Evolutionary conservation across 139 green algal species (phyloP), one percentile per base, ranked within the genome.

Genomic region (Raphidocelis subcapitata): DNA sequence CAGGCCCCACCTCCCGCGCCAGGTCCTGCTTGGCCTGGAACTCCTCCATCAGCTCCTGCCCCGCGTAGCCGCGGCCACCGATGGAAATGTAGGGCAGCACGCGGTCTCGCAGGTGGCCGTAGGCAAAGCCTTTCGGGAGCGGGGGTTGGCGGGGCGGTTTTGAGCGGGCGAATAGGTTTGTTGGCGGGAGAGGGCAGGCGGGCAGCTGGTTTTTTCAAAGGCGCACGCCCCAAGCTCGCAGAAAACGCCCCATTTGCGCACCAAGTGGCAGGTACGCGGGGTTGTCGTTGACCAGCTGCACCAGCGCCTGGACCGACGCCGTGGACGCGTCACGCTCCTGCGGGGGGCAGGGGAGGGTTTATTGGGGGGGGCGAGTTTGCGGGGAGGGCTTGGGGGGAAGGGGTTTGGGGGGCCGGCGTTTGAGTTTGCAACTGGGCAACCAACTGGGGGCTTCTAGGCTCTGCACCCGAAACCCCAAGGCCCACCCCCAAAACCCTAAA

Each of bases 21-120:
- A 90, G 73, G 32, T 67, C 65, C 26, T 67, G 56, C 18, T 79
- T 33, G 8, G 74, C 70, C 2, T 54, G 52, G 33, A 87, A 71
- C 73, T 90, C 85, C 61, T 90, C 85, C 56, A 90, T 32, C 24
- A 90, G 33, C 73, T 89, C 74, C 76, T 90, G 85, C 15, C 51
- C 72, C 37, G 83, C 85, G 64, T 87, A 75, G 20, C 85, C 82
- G 44, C 82, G 81, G 2, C 84, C 84, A 23, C 23, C 33, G 29
- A 75, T 56, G 28, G 57, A 59, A 10, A 72, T 21, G 12, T 74
- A 68, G 12, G 74, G 71, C 26, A 87, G 63, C 10, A 63, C 76
- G 56, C 77, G 72, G 63, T 26, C 57, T 29, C 70, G 33, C 51
- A 89, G 26, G 76, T 89, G 83, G 32, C 85, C 74, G 72, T 81